A percentile compares a stretch with the other conserved stretches of the same genome.
These are phyloP conservation scores for Rhizopogon vulgaris DNA, from an alignment of 768 basidiomycete species.

Conservation along the genomic window DNA sequence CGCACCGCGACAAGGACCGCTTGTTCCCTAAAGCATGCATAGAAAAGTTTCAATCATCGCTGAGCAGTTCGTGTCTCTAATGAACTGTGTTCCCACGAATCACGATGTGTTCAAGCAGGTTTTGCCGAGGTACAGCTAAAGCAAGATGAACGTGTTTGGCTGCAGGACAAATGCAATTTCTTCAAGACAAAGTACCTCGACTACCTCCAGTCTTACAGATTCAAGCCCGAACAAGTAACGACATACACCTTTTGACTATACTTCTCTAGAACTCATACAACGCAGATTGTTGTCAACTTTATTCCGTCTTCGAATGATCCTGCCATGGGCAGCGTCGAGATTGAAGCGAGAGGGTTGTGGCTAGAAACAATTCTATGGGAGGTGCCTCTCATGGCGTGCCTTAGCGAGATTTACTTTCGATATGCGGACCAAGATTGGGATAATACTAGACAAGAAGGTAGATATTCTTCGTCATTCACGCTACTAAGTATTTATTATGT, in stretches of 20 bases:
- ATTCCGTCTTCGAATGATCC: conserved; percentile 47
- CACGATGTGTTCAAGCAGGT: conserved; percentile 35
- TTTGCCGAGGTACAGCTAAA: conserved; percentile 62
- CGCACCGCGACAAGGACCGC: conserved; percentile 61
- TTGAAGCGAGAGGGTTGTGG: conserved; percentile 73
- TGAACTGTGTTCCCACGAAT: conserved; percentile 32
- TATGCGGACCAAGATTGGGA: conserved; percentile 76
- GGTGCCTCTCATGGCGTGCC: conserved; percentile 87
- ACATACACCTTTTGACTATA: neutral
- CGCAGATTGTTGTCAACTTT: conserved; percentile 61
- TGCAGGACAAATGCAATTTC: conserved; percentile 65
- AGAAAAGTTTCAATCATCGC: conserved; percentile 38
- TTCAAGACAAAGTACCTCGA: conserved; percentile 68
- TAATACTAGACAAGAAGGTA: conserved; percentile 77
- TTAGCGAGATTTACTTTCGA: conserved; percentile 87
- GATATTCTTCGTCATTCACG: conserved; percentile 1
- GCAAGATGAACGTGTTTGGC: conserved; percentile 57
- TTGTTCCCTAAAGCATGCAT: conserved; percentile 46
- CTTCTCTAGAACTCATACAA: neutral
- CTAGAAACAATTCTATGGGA: conserved; percentile 89
- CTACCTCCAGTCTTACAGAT: conserved; percentile 65
- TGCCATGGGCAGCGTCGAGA: conserved; percentile 57
- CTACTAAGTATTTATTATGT: neutral
- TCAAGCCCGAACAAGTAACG: conserved; percentile 47
- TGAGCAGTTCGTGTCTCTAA: conserved; percentile 45